These are phyloP conservation scores for Zygosaccharomyces pseudorouxii DNA, from an alignment of 805 yeast species.

Conservation along the genomic window DNA sequence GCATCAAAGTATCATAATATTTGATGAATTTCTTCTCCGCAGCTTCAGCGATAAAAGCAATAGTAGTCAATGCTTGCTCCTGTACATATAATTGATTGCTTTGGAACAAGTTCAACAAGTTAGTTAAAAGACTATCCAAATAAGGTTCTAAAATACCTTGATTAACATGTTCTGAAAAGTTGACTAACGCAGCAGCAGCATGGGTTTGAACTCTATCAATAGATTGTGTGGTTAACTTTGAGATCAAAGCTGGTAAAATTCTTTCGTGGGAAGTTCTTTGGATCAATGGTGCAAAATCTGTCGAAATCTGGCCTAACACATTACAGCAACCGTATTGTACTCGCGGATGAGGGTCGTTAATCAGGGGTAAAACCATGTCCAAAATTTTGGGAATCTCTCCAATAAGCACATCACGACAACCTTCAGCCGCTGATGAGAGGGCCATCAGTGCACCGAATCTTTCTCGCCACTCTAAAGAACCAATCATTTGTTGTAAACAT, in stretches of 20 bases:
- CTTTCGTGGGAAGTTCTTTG: constrained; percentile 76
- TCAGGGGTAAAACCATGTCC: constrained; percentile 79
- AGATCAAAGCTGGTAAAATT: constrained; percentile 82
- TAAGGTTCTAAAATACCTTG: constrained; percentile 90
- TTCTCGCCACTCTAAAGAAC: constrained; percentile 80
- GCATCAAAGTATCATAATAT: constrained; percentile 94
- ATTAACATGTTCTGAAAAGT: constrained; percentile 87
- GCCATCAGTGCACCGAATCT: constrained; percentile 98
- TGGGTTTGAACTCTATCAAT: constrained; percentile 95
- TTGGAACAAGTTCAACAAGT: constrained; percentile 69
- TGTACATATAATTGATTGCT: constrained; percentile 90
- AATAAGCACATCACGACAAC: constrained; percentile 85
- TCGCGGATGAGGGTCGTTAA: constrained; percentile 83
- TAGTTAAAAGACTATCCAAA: constrained; percentile 71
- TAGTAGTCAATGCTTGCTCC: constrained; percentile 94
- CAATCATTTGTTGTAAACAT: constrained; percentile 77
- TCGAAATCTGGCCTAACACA: constrained; percentile 93
- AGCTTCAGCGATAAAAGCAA: constrained; percentile 95
- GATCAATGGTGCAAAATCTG: constrained; percentile 88
- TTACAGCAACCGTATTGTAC: constrained; percentile 97
- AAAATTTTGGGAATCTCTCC: constrained; percentile 75
- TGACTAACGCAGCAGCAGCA: constrained; percentile 97
- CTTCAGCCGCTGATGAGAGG: constrained; percentile 93
- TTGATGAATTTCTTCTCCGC: constrained; percentile 84
- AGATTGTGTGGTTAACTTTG: constrained; percentile 65